Conservation (phyloP, 2,329 filamentous ascomycete genomes). For the Fusarium begoniae region DNA sequence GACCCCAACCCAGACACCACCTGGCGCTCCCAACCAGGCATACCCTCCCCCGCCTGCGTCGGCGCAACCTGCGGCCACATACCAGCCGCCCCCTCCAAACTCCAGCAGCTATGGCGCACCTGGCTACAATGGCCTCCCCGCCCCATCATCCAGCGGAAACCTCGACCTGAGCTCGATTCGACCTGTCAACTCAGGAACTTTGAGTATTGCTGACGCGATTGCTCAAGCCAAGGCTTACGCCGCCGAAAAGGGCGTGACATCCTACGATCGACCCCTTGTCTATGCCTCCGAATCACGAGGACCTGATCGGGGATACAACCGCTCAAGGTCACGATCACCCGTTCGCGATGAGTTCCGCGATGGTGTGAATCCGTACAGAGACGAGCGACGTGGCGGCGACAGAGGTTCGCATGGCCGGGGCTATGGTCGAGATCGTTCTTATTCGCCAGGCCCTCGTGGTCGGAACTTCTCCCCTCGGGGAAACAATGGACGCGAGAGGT, state of each 20-base stretch:
- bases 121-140: slow-evolving; percentile 62
- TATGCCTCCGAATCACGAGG: slow-evolving; percentile 52
- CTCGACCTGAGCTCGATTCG: slow-evolving; percentile 83
- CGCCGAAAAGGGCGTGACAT: slow-evolving; percentile 76
- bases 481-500: slow-evolving; percentile 65
- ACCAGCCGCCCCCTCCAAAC: slow-evolving; percentile 50
- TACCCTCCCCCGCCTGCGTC: slow-evolving; percentile 52
- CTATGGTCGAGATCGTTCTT: slow-evolving; percentile 74
- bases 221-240: slow-evolving; percentile 86
- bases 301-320: slow-evolving; percentile 61
- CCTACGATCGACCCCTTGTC: slow-evolving; percentile 66
- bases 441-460: slow-evolving; percentile 70
- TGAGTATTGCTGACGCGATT: slow-evolving; percentile 85
- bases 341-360: slow-evolving; percentile 77
- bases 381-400: slow-evolving; percentile 79
- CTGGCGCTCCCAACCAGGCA: slow-evolving; percentile 49
- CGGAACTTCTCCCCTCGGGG: slow-evolving; percentile 68
- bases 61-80: slow-evolving; percentile 47
- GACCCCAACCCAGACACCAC: slow-evolving; percentile 57
- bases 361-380: slow-evolving; percentile 83
- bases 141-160: slow-evolving; percentile 77
- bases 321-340: slow-evolving; percentile 79
- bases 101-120: slow-evolving; percentile 45
- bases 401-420: slow-evolving; percentile 48
- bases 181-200: slow-evolving; percentile 80